Percentiles rank a stretch among this genome's conserved stretches.
Evolutionary conservation across 169 alveolate genomes (phyloP).

Genomic region (Cryptosporidium meleagridis): DNA sequence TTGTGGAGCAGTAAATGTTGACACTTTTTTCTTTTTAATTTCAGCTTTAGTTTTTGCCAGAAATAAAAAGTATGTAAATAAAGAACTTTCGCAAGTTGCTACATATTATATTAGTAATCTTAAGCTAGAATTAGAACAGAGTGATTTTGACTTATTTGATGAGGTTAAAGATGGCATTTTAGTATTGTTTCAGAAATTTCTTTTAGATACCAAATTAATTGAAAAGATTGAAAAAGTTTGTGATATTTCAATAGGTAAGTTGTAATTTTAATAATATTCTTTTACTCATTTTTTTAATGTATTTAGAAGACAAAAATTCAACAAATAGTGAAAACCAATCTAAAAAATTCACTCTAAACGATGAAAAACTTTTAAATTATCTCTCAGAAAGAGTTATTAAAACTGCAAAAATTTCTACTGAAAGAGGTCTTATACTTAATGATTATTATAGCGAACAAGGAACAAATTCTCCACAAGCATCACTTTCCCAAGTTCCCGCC

Average conservation of each 20-base stretch:
- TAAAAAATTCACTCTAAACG: conserved; percentile 26
- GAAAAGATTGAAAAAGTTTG: conserved; percentile 49
- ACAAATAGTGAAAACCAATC: neutral
- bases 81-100: conserved; percentile 1
- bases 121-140: neutral
- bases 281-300: neutral
- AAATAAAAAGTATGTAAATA: neutral
- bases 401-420: conserved; percentile 27
- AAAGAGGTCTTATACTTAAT: conserved; percentile 6
- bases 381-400: conserved; percentile 30
- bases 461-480: neutral
- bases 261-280: neutral
- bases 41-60: conserved; percentile 42
- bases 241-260: conserved; percentile 50
- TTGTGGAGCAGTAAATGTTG: conserved; percentile 33
- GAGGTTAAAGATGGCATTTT: neutral
- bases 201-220: conserved; percentile 5
- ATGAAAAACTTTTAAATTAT: conserved; percentile 34
- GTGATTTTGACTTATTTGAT: conserved; percentile 11
- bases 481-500: conserved; percentile 19
- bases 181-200: neutral
- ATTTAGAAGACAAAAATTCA: neutral
- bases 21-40: conserved; percentile 23
- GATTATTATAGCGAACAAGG: neutral
- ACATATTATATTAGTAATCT: conserved; percentile 11